phyloP scores from a whole-genome alignment of 1,284 basidiomycete species.

The Lentinula novae-zelandiae region DNA sequence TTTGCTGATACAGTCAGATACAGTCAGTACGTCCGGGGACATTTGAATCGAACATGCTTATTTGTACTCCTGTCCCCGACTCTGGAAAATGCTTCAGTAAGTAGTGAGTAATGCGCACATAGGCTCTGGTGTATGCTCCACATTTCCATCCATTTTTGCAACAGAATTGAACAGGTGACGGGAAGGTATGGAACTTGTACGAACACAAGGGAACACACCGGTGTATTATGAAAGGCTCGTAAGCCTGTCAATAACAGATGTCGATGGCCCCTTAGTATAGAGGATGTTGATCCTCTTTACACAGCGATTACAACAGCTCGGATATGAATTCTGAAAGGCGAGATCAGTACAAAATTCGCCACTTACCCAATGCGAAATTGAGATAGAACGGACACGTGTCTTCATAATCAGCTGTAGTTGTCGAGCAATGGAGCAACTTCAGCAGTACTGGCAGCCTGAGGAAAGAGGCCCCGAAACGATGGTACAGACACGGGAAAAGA shows the following conservation, averaged over 20 bases:
- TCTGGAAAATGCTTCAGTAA: not conserved
- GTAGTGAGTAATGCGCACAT: not conserved
- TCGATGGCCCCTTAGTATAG: not conserved
- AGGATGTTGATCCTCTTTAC: not conserved
- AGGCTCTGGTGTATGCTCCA: not conserved
- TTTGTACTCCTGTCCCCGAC: not conserved
- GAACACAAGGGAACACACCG: not conserved
- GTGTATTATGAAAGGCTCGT: not conserved
- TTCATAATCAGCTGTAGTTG: not conserved
- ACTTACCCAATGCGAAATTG: not conserved
- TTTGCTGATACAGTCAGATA: too few relatives aligned
- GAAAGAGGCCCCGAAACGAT: too few relatives aligned
- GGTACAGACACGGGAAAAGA: too few relatives aligned
- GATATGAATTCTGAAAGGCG: not conserved
- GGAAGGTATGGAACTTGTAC: not conserved
- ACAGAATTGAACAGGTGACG: not conserved
- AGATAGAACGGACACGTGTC: not conserved
- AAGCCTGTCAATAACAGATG: not conserved
- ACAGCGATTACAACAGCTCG: not conserved
- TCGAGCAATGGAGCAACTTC: not conserved
- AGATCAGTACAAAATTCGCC: not conserved
- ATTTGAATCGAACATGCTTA: not conserved
- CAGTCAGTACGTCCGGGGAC: too few relatives aligned
- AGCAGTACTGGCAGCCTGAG: not conserved
- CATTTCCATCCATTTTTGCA: not conserved